Percentiles rank a stretch among this genome's conserved stretches.
Evolutionary conservation across 148 eudicot species (phyloP).

Genomic region (Dysphania ambrosioides): DNA sequence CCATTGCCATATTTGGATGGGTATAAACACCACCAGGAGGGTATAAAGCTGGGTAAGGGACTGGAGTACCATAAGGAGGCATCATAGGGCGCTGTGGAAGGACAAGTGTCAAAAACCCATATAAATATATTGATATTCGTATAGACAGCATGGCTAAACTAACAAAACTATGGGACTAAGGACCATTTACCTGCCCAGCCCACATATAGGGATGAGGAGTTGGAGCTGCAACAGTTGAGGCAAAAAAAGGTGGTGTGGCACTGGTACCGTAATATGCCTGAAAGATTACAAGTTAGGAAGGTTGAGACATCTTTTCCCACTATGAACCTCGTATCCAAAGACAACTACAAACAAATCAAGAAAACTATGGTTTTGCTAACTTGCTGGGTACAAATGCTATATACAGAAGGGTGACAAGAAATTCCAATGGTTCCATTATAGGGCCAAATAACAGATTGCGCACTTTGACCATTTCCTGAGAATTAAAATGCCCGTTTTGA

Average conservation of each 20-base stretch:
- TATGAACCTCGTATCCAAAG: not conserved
- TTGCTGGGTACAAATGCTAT: not conserved
- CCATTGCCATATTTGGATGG: constrained; percentile 73
- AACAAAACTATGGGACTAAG: not conserved
- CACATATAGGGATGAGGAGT: constrained; percentile 81
- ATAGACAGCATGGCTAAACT: not conserved
- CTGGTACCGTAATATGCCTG: constrained; percentile 79
- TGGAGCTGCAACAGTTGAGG: constrained; percentile 69
- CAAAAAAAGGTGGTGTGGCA: constrained; percentile 63
- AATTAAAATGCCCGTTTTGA: not conserved
- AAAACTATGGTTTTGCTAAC: not conserved
- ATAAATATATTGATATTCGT: not conserved
- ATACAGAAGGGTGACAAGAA: not conserved
- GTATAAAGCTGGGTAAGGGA: constrained; percentile 82
- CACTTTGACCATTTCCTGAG: not conserved
- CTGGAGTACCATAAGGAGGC: constrained; percentile 85
- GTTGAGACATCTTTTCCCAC: not conserved
- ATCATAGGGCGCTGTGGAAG: constrained; percentile 57
- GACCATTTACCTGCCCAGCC: constrained; percentile 63
- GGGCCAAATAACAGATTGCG: not conserved
- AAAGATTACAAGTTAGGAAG: constrained; percentile 9
- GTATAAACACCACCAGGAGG: constrained; percentile 76
- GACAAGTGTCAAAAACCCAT: constrained; percentile 4
- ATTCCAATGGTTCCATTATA: not conserved
- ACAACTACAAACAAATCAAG: not conserved